A percentile compares a stretch with the other conserved stretches of the same genome.
phyloP scores from a whole-genome alignment of 148 eudicot species.

The Camellia granthamiana region DNA sequence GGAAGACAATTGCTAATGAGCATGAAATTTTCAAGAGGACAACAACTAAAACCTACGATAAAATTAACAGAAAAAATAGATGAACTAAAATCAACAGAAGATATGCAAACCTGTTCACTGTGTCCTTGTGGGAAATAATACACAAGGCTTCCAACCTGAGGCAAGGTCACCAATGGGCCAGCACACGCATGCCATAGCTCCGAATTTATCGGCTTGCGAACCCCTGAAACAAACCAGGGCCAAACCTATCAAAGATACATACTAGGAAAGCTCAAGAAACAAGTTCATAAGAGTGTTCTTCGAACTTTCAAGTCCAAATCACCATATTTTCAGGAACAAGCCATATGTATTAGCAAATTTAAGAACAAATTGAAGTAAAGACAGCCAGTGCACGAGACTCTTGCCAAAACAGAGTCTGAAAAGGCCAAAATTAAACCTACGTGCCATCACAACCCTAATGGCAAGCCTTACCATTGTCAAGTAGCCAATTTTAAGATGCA shows the following conservation, averaged over 20 bases:
- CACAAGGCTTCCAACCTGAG: slow-evolving; percentile 91
- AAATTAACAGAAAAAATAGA: neutral
- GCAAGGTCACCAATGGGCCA: slow-evolving; percentile 87
- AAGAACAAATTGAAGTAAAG: neutral
- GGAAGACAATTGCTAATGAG: neutral
- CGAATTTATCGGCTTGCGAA: slow-evolving; percentile 55
- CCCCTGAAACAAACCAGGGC: slow-evolving; percentile 33
- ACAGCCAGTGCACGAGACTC: too few species aligned
- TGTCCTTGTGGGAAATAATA: slow-evolving; percentile 98
- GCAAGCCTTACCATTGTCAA: too few species aligned
- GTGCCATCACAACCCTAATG: too few species aligned
- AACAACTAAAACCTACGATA: neutral
- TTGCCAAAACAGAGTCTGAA: too few species aligned
- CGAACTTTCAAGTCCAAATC: neutral
- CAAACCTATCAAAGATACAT: neutral
- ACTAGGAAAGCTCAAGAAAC: too few species aligned
- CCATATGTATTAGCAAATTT: neutral
- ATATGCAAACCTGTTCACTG: slow-evolving; percentile 75
- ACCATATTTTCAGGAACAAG: neutral
- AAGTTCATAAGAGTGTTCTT: too few species aligned
- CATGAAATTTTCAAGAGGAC: neutral
- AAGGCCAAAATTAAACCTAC: too few species aligned
- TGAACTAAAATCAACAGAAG: neutral
- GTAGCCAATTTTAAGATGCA: neutral
- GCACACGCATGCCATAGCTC: slow-evolving; percentile 99